Base-by-base conservation (phyloP, 108 stramenopile genomes). In the Stephanodiscus triporus region DNA sequence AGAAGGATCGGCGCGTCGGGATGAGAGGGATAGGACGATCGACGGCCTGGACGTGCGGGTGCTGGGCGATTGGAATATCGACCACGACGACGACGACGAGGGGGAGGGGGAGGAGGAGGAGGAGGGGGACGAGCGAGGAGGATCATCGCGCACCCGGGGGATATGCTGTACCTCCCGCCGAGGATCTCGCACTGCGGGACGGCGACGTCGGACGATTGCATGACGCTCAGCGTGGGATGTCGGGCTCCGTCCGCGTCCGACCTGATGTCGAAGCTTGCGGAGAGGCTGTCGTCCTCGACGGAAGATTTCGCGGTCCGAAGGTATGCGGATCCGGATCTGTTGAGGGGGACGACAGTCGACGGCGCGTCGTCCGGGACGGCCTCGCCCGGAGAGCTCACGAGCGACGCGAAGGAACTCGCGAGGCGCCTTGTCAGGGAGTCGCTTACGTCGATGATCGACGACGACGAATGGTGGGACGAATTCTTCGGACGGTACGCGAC, bases 101-200 rank as follows among this genome's bases (percentile, higher is more conserved):
- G 27, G 49, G 1, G 23, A 8, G 5, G 51, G 17, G 4, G 26
- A 10, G 51, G 22, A 49, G 55, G 68, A 68, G 77, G 49, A 54
- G 54, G 6, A 87, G 75, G 82, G 74, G 64, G 43, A 4, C 43
- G 43, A 13, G 40, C 10, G 43, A 63, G 20, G 32, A 37, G 70
- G 78, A 85, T 80, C 80, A 79, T 63, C 57, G 68, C 97, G 36
- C 34, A 88, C 9, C 87, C 93, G 19, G 97, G 97, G 5, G 97
- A 98, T 73, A 72, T 90, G 57, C 76, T 98, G 32, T 98, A 98
- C 72, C 78, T 98, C 32, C 97, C 97, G 24, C 97, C 97, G 2
- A 88, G 97, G 36, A 64, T 95, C 13, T 76, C 91, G 26, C 97
- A 98, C 68, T 82, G 92, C 54, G 97, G 97, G 19, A 89, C 85